Evolutionary conservation across 1,139 yeast genomes (phyloP).

Genomic region (Taphrina communis): DNA sequence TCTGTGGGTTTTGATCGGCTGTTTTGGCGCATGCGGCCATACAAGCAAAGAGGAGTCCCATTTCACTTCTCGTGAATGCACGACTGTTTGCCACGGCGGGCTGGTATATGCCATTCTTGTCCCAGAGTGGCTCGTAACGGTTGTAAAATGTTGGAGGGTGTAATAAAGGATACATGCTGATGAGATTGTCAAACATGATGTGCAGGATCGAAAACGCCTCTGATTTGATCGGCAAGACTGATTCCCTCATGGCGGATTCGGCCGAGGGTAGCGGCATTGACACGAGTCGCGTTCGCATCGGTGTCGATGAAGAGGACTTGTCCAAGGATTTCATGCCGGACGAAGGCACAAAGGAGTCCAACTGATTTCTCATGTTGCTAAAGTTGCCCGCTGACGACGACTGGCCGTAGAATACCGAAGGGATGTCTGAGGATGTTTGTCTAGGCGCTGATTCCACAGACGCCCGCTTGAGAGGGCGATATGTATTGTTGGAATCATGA

Average conservation of each 20-base stretch:
- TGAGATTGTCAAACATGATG: conserved; percentile 27
- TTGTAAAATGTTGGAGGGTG: conserved; percentile 35
- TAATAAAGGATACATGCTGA: conserved; percentile 34
- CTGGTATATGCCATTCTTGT: neutral
- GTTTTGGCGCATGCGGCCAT: conserved; percentile 25
- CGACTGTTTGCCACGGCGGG: conserved; percentile 13
- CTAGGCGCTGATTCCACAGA: neutral
- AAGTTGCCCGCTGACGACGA: conserved; percentile 26
- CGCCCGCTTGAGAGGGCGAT: neutral
- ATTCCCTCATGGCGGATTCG: neutral
- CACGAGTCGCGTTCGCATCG: neutral
- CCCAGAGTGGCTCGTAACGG: conserved; percentile 28
- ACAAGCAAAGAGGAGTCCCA: conserved; percentile 31
- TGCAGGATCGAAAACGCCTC: conserved; percentile 23
- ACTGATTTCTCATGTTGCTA: conserved; percentile 14
- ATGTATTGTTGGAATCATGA: neutral
- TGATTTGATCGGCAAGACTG: conserved; percentile 1
- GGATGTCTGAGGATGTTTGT: neutral
- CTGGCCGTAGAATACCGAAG: conserved; percentile 31
- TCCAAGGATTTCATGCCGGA: conserved; percentile 4
- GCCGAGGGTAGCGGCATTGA: conserved; percentile 11
- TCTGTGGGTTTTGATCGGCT: neutral
- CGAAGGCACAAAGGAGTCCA: conserved; percentile 21
- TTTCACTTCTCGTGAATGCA: conserved; percentile 19
- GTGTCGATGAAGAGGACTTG: neutral